A percentile compares a stretch with the other conserved stretches of the same genome.
Conservation (phyloP, 23 red algal genomes). For the Gracilaria gracilis region DNA sequence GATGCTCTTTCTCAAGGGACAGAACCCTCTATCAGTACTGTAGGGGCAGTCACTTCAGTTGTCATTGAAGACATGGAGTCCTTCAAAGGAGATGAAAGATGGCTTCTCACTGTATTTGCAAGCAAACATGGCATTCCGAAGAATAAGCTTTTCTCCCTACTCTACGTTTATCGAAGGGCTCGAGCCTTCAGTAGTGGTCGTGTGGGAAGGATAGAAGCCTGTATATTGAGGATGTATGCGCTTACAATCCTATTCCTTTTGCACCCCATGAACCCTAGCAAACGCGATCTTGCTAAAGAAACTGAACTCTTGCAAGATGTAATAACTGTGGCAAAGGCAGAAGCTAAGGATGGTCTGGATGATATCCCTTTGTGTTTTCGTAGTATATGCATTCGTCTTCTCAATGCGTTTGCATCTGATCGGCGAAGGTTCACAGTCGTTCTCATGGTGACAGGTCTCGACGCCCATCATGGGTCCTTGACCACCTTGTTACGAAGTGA, state of each 20-base stretch:
- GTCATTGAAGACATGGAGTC: conserved; percentile 39
- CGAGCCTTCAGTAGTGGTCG: conserved; percentile 50
- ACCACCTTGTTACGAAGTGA: conserved; percentile 74
- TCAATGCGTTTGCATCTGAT: conserved; percentile 63
- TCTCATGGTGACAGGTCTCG: conserved; percentile 41
- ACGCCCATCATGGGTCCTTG: conserved; percentile 57
- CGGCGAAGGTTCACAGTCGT: conserved; percentile 26
- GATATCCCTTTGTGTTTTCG: conserved; percentile 71
- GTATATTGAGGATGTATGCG: conserved; percentile 59
- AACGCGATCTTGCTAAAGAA: conserved; percentile 48
- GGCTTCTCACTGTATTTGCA: conserved; percentile 64
- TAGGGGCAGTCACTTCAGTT: conserved; percentile 15
- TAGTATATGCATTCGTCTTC: conserved; percentile 71
- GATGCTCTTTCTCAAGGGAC: not conserved
- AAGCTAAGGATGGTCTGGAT: conserved; percentile 64
- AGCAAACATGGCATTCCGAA: conserved; percentile 45
- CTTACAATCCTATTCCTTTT: conserved; percentile 72
- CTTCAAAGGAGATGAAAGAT: conserved; percentile 49
- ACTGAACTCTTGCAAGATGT: conserved; percentile 74
- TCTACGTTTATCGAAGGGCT: conserved; percentile 50
- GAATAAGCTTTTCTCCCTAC: conserved; percentile 59
- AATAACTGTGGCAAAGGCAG: conserved; percentile 41
- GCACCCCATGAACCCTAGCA: conserved; percentile 32
- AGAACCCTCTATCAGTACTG: conserved; percentile 10
- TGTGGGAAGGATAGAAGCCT: conserved; percentile 47